Conservation (phyloP, 768 basidiomycete species). For the Mycena crocata region DNA sequence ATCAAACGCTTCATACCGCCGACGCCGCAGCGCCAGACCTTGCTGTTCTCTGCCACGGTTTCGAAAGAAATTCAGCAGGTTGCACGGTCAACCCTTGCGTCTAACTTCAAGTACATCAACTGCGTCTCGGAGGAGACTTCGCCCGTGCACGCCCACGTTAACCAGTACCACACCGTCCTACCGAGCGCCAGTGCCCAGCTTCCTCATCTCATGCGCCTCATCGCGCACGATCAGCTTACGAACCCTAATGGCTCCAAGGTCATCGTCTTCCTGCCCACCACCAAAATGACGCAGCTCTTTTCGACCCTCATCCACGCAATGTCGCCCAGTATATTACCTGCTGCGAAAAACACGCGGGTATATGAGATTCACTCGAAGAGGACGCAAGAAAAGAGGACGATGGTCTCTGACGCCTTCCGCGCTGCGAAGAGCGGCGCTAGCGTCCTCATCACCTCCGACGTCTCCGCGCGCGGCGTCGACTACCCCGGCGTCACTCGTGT, state of each 20-base stretch:
- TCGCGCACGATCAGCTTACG: constrained; percentile 88
- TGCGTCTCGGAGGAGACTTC: constrained; percentile 70
- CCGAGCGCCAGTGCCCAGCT: constrained; percentile 74
- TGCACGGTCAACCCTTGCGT: constrained; percentile 67
- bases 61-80: constrained; percentile 78
- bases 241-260: constrained; percentile 77
- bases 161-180: constrained; percentile 86
- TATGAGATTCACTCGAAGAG: constrained; percentile 89
- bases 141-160: constrained; percentile 79
- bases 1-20: constrained; percentile 74
- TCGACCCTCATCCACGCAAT: constrained; percentile 69
- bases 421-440: constrained; percentile 61
- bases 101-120: constrained; percentile 78
- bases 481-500: constrained; percentile 91
- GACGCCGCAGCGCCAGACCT: constrained; percentile 81
- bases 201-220: constrained; percentile 80
- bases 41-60: constrained; percentile 92
- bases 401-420: constrained; percentile 71
- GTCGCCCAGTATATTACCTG: constrained; percentile 57
- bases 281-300: constrained; percentile 86
- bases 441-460: constrained; percentile 87
- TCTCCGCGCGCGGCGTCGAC: constrained; percentile 90
- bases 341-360: constrained; percentile 61
- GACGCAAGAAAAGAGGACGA: constrained; percentile 66
- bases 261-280: constrained; percentile 88